phyloP scores from a whole-genome alignment of 768 basidiomycete genomes.

The Boletus rufocinnamomeus region DNA sequence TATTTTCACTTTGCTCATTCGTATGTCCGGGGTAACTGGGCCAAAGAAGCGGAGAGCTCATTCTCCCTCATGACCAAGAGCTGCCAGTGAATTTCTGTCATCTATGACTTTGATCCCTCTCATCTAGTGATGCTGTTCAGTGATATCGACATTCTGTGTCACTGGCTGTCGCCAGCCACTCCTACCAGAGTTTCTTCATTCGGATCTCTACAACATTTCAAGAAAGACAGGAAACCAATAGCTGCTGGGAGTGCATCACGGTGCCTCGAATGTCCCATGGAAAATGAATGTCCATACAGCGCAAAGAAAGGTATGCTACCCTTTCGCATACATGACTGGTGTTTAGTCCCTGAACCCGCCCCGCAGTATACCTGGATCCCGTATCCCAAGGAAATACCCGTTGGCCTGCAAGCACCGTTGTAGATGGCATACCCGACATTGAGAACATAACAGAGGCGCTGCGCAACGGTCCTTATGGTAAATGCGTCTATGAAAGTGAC shows the following conservation, averaged over 20 bases:
- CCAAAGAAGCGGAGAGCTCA: conserved; percentile 62
- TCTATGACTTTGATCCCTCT: conserved; percentile 3
- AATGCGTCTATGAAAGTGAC: conserved; percentile 80
- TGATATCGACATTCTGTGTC: conserved; percentile 82
- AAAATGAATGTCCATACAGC: conserved; percentile 79
- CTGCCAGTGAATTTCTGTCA: conserved; percentile 66
- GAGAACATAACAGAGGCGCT: conserved; percentile 80
- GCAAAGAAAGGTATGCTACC: conserved; percentile 72
- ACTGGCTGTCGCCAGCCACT: conserved; percentile 67
- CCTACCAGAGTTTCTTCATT: conserved; percentile 81
- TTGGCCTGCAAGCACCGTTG: conserved; percentile 71
- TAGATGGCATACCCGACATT: conserved; percentile 84
- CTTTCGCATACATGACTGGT: neutral
- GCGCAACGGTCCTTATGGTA: conserved; percentile 70
- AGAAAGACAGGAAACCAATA: conserved; percentile 66
- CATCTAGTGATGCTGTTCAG: conserved; percentile 39
- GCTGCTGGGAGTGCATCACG: conserved; percentile 65
- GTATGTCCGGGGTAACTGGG: conserved; percentile 85
- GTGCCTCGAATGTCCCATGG: conserved; percentile 77
- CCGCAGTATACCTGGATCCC: conserved; percentile 78
- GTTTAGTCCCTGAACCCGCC: neutral
- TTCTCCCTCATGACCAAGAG: conserved; percentile 89
- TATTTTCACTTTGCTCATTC: conserved; percentile 91
- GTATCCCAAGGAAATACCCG: conserved; percentile 45
- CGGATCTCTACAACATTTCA: conserved; percentile 83